A percentile compares a stretch with the other conserved stretches of the same genome.
These are phyloP conservation scores for Alternaria dauci DNA, from an alignment of 2,329 filamentous ascomycete genomes.

Conservation along the genomic window DNA sequence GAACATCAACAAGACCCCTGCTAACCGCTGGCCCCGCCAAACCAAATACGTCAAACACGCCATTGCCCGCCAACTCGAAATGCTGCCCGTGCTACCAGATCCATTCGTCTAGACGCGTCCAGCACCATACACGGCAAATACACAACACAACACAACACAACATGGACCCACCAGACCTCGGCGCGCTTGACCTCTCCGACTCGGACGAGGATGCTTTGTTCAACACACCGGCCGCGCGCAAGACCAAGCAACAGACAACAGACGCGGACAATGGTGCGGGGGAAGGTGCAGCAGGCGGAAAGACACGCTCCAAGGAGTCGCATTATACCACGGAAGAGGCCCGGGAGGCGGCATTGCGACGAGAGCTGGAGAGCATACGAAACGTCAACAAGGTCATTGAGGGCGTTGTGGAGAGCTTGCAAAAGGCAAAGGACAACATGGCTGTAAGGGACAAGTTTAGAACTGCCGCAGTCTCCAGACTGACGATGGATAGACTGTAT, in stretches of 20 bases:
- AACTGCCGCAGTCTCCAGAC: slow-evolving; percentile 2
- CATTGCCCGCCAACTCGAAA: slow-evolving; percentile 15
- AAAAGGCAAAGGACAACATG: slow-evolving; percentile 80
- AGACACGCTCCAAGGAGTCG: slow-evolving; percentile 57
- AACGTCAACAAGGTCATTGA: slow-evolving; percentile 91
- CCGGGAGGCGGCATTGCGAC: slow-evolving; percentile 76
- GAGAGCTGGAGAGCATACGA: slow-evolving; percentile 82
- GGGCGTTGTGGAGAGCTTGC: slow-evolving; percentile 74
- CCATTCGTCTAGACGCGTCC: neutral
- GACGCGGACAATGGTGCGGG: slow-evolving; percentile 43
- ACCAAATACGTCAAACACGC: slow-evolving; percentile 40
- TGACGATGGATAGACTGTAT: slow-evolving; percentile 71
- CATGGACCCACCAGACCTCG: slow-evolving; percentile 57
- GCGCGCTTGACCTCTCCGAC: slow-evolving; percentile 62
- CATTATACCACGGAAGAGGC: slow-evolving; percentile 70
- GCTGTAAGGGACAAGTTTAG: slow-evolving; percentile 60
- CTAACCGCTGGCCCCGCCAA: slow-evolving; percentile 24
- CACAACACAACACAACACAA: slow-evolving; percentile 13
- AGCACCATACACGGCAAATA: neutral
- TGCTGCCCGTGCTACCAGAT: neutral
- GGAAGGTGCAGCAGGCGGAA: slow-evolving; percentile 51
- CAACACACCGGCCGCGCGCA: slow-evolving; percentile 60
- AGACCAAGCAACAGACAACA: slow-evolving; percentile 50
- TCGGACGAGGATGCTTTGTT: slow-evolving; percentile 67
- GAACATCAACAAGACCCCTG: slow-evolving; percentile 23